Evolutionary conservation across 2,329 filamentous ascomycete genomes (phyloP), one percentile per base, ranked within the genome.

Genomic region (Penicillium hordei): DNA sequence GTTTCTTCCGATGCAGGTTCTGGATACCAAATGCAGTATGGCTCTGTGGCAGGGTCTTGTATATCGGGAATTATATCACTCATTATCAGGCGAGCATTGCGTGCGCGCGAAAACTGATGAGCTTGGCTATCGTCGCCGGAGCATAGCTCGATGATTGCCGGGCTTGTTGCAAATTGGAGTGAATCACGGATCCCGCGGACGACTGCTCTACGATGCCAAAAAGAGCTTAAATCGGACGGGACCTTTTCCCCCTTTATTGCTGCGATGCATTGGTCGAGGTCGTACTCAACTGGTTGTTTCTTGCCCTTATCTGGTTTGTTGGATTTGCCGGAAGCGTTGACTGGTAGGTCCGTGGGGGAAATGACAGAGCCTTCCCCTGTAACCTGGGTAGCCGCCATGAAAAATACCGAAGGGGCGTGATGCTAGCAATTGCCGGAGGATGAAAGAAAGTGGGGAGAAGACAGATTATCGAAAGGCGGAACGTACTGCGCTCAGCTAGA

Each of bases 1-100:
- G 74, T 79, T 1, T 72, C 68, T 55, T 78, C 73, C 0, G 53
- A 59, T 1, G 77, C 71, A 0, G 72, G 29, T 1, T 76, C 69
- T 0, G 76, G 77, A 59, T 76, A 60, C 75, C 76, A 79, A 45
- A 79, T 76, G 55, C 76, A 79, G 60, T 79, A 79, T 0, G 75
- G 76, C 17, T 68, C 45, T 1, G 65, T 56, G 4, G 68, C 61
- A 6, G 63, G 55, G 15, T 60, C 42, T 3, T 58, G 44, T 33
- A 69, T 70, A 13, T 68, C 51, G 0, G 72, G 75, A 10, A 78
- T 63, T 1, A 52, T 45, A 31, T 61, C 31, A 56, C 62, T 66
- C 62, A 63, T 65, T 29, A 67, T 65, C 7, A 56, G 43, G 31
- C 62, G 50, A 34, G 63, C 62, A 55, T 62, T 55, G 39, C 58